Evolutionary conservation across 163 green algal genomes (phyloP).

Genomic region (Prototheca wickerhamii): DNA sequence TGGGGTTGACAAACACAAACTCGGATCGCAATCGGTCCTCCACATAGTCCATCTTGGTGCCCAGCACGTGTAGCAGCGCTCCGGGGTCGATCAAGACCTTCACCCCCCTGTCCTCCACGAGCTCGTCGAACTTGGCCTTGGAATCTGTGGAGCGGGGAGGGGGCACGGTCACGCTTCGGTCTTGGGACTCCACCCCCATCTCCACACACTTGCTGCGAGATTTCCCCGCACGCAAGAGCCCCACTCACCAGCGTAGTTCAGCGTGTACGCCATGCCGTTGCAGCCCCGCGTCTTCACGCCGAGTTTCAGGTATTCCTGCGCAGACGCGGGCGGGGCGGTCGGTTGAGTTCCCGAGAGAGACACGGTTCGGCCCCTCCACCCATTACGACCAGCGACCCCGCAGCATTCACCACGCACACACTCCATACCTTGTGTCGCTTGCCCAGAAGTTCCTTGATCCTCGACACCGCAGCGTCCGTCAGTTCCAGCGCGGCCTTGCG

Average conservation of each 20-base stretch:
- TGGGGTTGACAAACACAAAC: conserved; percentile 95
- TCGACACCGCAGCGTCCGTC: conserved; percentile 70
- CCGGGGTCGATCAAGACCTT: conserved; percentile 87
- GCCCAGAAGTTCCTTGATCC: conserved; percentile 75
- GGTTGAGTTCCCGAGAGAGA: no score
- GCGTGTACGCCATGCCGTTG: conserved; percentile 95
- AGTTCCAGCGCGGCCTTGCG: conserved; percentile 76
- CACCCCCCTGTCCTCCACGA: conserved; percentile 76
- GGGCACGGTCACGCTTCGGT: background rate
- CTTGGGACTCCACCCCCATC: background rate
- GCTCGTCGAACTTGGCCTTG: conserved; percentile 85
- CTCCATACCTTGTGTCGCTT: conserved; percentile 81
- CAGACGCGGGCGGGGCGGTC: background rate
- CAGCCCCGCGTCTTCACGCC: conserved; percentile 90
- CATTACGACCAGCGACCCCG: no score
- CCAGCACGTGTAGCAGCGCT: conserved; percentile 94
- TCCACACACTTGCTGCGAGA: background rate
- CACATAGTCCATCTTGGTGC: conserved; percentile 93
- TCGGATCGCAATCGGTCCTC: conserved; percentile 80
- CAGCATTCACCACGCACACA: no score
- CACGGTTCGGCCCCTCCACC: no score
- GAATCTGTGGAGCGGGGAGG: conserved; percentile 42
- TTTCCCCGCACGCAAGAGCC: background rate
- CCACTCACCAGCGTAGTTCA: conserved; percentile 79
- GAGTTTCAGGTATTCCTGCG: conserved; percentile 84